These are phyloP conservation scores for Agaricales sp. DNA, from an alignment of 1,284 basidiomycete genomes.

Conservation along the genomic window DNA sequence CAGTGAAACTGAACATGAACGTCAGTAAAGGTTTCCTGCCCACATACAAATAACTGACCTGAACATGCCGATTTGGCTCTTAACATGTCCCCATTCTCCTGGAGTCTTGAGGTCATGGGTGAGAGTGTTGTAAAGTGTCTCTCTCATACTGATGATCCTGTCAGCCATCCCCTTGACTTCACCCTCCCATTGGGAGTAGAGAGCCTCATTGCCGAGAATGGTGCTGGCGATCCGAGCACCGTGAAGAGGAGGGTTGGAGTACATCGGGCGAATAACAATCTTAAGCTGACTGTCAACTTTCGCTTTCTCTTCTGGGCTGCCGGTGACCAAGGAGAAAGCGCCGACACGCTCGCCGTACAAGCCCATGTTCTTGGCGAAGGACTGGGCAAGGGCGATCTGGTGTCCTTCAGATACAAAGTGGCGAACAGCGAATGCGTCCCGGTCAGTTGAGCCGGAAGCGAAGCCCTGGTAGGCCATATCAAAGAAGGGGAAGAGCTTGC, in stretches of 20 bases:
- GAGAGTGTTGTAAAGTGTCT: constrained; percentile 73
- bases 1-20: constrained; percentile 63
- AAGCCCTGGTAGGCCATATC: constrained; percentile 98
- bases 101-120: constrained; percentile 82
- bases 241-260: constrained; percentile 97
- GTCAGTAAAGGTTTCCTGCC: constrained; percentile 5
- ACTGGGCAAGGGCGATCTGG: constrained; percentile 82
- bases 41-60: constrained; percentile 35
- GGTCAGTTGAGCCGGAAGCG: constrained; percentile 81
- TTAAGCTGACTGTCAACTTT: constrained; percentile 91
- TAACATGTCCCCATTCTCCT: constrained; percentile 93
- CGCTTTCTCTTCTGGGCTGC: constrained; percentile 73
- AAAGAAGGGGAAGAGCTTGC: constrained; percentile 86
- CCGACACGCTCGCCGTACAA: constrained; percentile 97
- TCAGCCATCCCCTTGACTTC: constrained; percentile 96
- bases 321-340: constrained; percentile 80
- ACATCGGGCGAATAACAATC: constrained; percentile 95
- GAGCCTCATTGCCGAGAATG: constrained; percentile 67
- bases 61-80: constrained; percentile 94
- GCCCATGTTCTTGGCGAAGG: constrained; percentile 99
- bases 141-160: constrained; percentile 94
- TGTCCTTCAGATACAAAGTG: constrained; percentile 89
- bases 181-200: constrained; percentile 83
- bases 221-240: constrained; percentile 87
- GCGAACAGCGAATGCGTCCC: constrained; percentile 91